phyloP scores from a whole-genome alignment of 352 stramenopile species.

The Phytophthora pistaciae region DNA sequence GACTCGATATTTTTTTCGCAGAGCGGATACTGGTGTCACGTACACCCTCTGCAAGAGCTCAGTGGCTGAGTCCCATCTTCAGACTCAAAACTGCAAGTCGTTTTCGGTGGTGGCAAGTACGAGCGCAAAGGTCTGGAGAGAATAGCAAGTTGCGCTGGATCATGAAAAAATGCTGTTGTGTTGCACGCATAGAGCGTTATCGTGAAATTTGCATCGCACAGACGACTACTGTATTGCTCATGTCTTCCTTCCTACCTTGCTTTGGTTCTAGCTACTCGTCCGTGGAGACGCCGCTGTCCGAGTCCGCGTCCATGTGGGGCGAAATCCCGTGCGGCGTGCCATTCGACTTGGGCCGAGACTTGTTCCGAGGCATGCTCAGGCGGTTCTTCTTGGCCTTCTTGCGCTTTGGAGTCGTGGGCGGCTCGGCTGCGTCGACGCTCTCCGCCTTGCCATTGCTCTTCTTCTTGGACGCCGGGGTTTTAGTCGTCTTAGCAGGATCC shows the following conservation, averaged over 20 bases:
- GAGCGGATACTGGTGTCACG: not conserved
- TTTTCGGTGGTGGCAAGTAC: not conserved
- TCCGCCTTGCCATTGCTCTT: conserved; percentile 23
- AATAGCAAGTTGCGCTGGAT: conserved; percentile 4
- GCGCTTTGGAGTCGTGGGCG: conserved; percentile 19
- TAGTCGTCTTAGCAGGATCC: conserved; percentile 15
- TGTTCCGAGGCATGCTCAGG: conserved; percentile 40
- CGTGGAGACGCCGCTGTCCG: conserved; percentile 42
- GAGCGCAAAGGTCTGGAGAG: not conserved
- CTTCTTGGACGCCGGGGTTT: conserved; percentile 17
- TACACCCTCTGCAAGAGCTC: not conserved
- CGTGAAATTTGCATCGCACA: not conserved
- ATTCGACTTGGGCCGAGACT: conserved; percentile 31
- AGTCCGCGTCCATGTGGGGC: conserved; percentile 49
- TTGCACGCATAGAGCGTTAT: not conserved
- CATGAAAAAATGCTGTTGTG: conserved; percentile 5
- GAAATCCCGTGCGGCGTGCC: conserved; percentile 40
- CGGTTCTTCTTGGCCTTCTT: conserved; percentile 43
- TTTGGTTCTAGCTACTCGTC: conserved; percentile 37
- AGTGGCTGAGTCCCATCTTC: not conserved
- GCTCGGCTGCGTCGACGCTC: conserved; percentile 9
- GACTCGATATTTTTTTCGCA: conserved; percentile 10
- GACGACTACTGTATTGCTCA: conserved; percentile 16
- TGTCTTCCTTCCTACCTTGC: not conserved
- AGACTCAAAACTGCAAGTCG: no score